Percentiles rank a stretch among this genome's conserved stretches.
phyloP scores from a whole-genome alignment of 106 monocot genomes.

The Alisma plantagoaquatica region DNA sequence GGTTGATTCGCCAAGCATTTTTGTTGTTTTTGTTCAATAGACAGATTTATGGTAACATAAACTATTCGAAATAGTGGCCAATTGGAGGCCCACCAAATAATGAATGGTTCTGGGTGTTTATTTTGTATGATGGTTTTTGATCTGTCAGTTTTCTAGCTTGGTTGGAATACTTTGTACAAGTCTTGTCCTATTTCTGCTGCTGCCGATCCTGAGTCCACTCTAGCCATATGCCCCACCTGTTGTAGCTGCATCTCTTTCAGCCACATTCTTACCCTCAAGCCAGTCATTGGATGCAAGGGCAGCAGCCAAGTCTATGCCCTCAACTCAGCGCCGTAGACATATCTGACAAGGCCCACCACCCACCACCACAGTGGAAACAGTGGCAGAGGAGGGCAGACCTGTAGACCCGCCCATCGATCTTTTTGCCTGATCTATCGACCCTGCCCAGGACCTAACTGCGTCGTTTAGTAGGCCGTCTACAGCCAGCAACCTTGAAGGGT shows the following conservation, averaged over 20 bases:
- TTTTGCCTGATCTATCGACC: slow-evolving; percentile 61
- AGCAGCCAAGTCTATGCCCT: slow-evolving; percentile 42
- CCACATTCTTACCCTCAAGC: slow-evolving; percentile 69
- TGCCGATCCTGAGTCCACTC: no score
- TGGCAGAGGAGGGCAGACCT: slow-evolving; percentile 11
- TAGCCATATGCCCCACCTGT: no score
- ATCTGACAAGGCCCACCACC: slow-evolving; percentile 13
- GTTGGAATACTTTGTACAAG: no score
- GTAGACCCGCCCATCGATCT: slow-evolving; percentile 76
- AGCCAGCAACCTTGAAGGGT: slow-evolving; percentile 13
- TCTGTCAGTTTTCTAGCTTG: no score
- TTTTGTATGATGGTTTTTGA: no score
- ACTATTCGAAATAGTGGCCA: no score
- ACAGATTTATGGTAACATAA: no score
- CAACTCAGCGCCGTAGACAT: slow-evolving; percentile 9
- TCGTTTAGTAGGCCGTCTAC: slow-evolving; percentile 31
- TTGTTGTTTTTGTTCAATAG: no score
- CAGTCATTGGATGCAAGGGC: slow-evolving; percentile 74
- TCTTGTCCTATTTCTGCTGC: no score
- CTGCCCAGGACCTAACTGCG: slow-evolving; percentile 34
- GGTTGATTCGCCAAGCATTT: no score
- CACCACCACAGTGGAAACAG: slow-evolving; percentile 9
- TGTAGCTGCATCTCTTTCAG: slow-evolving; percentile 75
- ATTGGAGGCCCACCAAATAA: no score
- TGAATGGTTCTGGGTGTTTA: no score